These are phyloP conservation scores for Quercus tomentella DNA, from an alignment of 331 rosid species.

Conservation along the genomic window DNA sequence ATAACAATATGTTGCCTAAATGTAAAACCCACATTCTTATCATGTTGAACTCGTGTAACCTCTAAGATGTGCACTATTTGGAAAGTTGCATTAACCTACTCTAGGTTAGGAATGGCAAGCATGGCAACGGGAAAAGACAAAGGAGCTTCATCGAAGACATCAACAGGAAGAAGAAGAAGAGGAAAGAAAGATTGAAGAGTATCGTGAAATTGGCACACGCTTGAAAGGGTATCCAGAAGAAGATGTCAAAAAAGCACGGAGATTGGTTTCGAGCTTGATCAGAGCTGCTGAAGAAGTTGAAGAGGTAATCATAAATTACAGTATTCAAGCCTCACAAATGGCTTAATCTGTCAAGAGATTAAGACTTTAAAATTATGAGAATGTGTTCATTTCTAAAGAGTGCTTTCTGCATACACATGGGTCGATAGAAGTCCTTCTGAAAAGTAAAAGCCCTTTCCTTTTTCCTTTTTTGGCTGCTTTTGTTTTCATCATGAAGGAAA, in stretches of 20 bases:
- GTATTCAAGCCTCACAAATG: background rate
- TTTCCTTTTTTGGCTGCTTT: background rate
- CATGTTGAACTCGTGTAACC: background rate
- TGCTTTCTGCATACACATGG: background rate
- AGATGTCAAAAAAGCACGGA: constrained; percentile 72
- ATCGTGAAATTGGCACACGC: constrained; percentile 77
- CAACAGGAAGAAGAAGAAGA: constrained; percentile 82
- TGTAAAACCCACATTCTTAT: background rate
- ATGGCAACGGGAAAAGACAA: constrained; percentile 59
- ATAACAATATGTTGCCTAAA: background rate
- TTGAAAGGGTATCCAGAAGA: constrained; percentile 74
- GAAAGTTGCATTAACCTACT: constrained; percentile 32
- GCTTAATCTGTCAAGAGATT: background rate
- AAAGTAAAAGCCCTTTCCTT: background rate
- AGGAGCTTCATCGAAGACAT: constrained; percentile 49
- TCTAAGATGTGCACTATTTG: constrained; percentile 7
- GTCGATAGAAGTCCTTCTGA: background rate
- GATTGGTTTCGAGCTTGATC: constrained; percentile 68
- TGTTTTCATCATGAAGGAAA: background rate
- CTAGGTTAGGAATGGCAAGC: constrained; percentile 89
- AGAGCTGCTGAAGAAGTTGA: constrained; percentile 89
- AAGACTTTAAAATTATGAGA: background rate
- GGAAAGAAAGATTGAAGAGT: constrained; percentile 68
- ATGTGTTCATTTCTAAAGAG: background rate
- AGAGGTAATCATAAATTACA: constrained; percentile 49